Conservation (phyloP, 805 yeast genomes). For the Grigorovia transvaalensis region DNA sequence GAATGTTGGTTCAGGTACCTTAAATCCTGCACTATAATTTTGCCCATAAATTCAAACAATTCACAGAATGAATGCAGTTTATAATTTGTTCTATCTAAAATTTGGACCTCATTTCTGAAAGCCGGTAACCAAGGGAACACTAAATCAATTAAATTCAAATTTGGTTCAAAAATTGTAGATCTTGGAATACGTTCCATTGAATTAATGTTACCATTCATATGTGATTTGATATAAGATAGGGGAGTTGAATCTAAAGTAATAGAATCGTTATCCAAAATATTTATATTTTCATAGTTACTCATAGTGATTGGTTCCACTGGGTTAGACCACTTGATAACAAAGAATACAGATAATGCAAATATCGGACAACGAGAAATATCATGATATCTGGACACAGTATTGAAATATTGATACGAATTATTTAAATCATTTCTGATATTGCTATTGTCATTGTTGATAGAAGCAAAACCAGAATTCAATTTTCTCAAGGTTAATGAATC, state of each 20-base stretch:
- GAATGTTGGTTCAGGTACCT: conserved; percentile 19
- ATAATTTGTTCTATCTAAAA: conserved; percentile 25
- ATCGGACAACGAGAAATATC: conserved; percentile 27
- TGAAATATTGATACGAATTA: conserved; percentile 25
- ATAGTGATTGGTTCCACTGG: conserved; percentile 19
- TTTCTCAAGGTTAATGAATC: conserved; percentile 28
- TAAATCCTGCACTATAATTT: conserved; percentile 23
- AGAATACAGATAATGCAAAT: conserved; percentile 25
- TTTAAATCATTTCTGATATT: not conserved
- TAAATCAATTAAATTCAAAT: conserved; percentile 13
- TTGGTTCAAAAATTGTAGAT: conserved; percentile 16
- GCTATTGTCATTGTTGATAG: conserved; percentile 6
- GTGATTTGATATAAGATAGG: conserved; percentile 4
- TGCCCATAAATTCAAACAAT: conserved; percentile 25
- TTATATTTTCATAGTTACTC: conserved; percentile 15
- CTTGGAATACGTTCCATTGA: conserved; percentile 9
- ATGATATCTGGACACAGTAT: conserved; percentile 25
- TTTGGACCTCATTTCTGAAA: conserved; percentile 19
- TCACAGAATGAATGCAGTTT: conserved; percentile 25
- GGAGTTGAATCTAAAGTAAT: conserved; percentile 10
- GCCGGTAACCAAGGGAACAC: conserved; percentile 27
- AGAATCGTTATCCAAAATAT: conserved; percentile 14
- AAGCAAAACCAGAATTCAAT: conserved; percentile 14
- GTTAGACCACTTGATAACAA: conserved; percentile 24
- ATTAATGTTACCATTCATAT: conserved; percentile 5